These are phyloP conservation scores for Curvularia sp. DNA, from an alignment of 2,329 filamentous ascomycete genomes.

Conservation along the genomic window DNA sequence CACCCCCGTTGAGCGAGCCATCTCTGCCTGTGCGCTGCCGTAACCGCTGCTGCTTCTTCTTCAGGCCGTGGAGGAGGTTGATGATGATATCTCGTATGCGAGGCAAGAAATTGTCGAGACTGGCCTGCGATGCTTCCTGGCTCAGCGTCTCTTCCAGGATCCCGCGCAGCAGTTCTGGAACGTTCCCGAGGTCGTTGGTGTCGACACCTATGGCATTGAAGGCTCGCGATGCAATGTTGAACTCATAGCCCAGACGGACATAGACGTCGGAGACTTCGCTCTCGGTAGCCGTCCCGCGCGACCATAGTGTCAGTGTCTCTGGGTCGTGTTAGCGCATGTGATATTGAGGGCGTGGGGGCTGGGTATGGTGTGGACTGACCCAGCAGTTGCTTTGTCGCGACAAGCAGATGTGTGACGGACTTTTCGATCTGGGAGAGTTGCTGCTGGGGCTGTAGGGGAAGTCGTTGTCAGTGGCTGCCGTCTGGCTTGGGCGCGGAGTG, in stretches of 20 bases:
- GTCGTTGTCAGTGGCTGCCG: slow-evolving; percentile 25
- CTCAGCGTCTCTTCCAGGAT: slow-evolving; percentile 96
- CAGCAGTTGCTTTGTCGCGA: slow-evolving; percentile 96
- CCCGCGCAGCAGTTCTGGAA: slow-evolving; percentile 85
- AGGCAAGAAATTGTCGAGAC: slow-evolving; percentile 90
- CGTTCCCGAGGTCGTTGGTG: slow-evolving; percentile 90
- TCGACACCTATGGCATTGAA: slow-evolving; percentile 98
- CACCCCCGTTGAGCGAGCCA: slow-evolving; percentile 50
- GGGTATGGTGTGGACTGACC: slow-evolving; percentile 26
- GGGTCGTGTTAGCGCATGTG: slow-evolving; percentile 23
- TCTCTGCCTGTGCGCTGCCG: slow-evolving; percentile 63
- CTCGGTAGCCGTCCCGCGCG: slow-evolving; percentile 87
- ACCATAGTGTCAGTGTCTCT: slow-evolving; percentile 98
- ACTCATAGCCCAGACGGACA: slow-evolving; percentile 95
- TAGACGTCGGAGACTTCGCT: slow-evolving; percentile 98
- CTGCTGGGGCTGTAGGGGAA: slow-evolving; percentile 65
- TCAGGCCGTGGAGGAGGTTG: slow-evolving; percentile 91
- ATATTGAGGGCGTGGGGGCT: slow-evolving; percentile 3
- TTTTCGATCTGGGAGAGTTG: slow-evolving; percentile 97
- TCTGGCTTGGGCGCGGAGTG: slow-evolving; percentile 15
- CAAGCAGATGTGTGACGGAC: slow-evolving; percentile 88
- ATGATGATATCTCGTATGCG: slow-evolving; percentile 98
- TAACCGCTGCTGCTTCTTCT: slow-evolving; percentile 94
- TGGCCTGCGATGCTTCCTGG: slow-evolving; percentile 92
- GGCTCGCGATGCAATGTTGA: slow-evolving; percentile 97